phyloP scores from a whole-genome alignment of 768 basidiomycete genomes.

The Boletus coccyginus region DNA sequence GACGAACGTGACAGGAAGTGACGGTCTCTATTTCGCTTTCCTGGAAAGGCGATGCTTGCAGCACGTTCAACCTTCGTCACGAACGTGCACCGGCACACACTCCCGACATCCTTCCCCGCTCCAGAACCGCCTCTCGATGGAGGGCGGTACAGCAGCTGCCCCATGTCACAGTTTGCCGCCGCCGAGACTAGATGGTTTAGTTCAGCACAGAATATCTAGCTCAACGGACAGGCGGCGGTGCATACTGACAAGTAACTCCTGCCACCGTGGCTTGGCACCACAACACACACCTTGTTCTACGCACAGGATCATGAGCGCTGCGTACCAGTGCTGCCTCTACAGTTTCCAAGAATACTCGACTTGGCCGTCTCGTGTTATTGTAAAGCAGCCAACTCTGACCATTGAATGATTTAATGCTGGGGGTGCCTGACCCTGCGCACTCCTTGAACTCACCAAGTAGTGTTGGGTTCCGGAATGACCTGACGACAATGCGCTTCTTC shows the following conservation, averaged over 20 bases:
- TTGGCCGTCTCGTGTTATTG: background rate
- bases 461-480: background rate
- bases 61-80: too few species aligned
- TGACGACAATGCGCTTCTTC: background rate
- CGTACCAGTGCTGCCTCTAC: background rate
- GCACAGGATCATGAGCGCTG: background rate
- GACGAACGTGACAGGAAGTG: constrained; percentile 16
- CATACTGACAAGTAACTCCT: background rate
- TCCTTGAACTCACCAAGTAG: background rate
- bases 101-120: background rate
- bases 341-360: background rate
- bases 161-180: too few species aligned
- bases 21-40: background rate
- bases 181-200: background rate
- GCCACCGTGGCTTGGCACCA: background rate
- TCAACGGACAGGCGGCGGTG: background rate
- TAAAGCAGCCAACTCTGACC: background rate
- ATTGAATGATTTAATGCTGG: background rate
- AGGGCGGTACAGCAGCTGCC: background rate
- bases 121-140: too few species aligned
- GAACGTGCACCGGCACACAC: constrained; percentile 10
- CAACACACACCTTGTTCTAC: background rate
- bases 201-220: background rate
- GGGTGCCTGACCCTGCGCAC: background rate
- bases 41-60: too few species aligned